phyloP scores from a whole-genome alignment of 257 asterid genomes.

The Avicennia marina region DNA sequence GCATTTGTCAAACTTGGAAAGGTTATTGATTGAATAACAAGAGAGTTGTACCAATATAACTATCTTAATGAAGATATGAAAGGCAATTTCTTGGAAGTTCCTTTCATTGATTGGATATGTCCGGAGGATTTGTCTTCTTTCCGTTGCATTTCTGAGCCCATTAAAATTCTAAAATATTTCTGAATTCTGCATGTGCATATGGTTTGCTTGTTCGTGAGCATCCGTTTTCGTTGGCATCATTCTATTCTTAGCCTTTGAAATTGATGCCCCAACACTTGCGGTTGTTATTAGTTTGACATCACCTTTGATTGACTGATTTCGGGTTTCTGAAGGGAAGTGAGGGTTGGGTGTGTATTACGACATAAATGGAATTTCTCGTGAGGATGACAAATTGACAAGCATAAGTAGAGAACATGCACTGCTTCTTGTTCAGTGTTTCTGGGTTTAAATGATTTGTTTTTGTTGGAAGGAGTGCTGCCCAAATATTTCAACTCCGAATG shows the following conservation, averaged over 20 bases:
- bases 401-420: background rate
- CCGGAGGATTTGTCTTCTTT: background rate
- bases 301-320: background rate
- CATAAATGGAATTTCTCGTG: no score
- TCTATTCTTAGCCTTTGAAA: no score
- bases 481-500: conserved; percentile 79
- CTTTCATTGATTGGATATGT: no score
- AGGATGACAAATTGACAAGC: background rate
- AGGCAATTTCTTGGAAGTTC: background rate
- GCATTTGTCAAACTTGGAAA: no score
- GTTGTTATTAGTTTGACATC: background rate
- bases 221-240: background rate
- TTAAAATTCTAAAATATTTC: no score
- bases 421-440: background rate
- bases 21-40: background rate
- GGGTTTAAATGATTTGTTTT: background rate
- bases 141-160: background rate
- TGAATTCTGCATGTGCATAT: background rate
- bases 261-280: background rate
- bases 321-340: no score
- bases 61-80: background rate
- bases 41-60: no score
- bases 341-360: no score
- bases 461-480: conserved; percentile 53
- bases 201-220: background rate